Base-by-base conservation (phyloP, 164 flowering plant species). In the Aristolochia fimbriata region DNA sequence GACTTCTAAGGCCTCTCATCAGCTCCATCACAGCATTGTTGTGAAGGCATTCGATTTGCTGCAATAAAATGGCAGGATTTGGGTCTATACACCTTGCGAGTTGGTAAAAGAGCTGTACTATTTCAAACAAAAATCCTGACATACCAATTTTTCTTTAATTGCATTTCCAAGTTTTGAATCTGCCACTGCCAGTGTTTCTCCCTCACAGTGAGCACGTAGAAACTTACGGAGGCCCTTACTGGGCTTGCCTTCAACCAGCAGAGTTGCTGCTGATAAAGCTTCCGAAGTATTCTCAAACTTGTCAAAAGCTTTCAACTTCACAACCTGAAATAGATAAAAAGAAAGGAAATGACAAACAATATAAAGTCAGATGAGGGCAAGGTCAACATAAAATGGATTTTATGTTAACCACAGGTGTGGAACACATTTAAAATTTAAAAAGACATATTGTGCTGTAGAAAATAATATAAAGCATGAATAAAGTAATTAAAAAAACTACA, bases 221-320 rank as follows among this genome's bases (percentile, higher is more conserved):
- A 93, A 93, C 68, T 90, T 93, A 51, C 96, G 78, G n/a, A 90
- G 77, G 64, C 78, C 85, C 74, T 92, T 92, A 78, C 84, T 85
- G 15, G 93, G 86, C 63, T 83, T 79, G 71, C 96, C 72, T 45
- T 90, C 97, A 50, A 81, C 77, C 67, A 89, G 66, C 47, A 82
- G 70, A 16, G 94, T 84, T 19, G 88, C 79, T 22, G 94, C 86
- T 52, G 83, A 73, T 27, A 88, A 64, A 27, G 94, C 98, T 64
- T 90, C 94, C 19, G 91, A 45, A 2, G 87, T 87, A 72, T 90
- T 86, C 68, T 90, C 97, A 76, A 93, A 93, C 79, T 90, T 93
- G 13, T 81, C 73, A 66, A 93, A 93, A 48, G 91, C 96, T 74
- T 87, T 87, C 68, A 92, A 71, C 85, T 83, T 83, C 37, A 89